Conservation (phyloP, 2,329 filamentous ascomycete genomes). For the Fusarium continuum region DNA sequence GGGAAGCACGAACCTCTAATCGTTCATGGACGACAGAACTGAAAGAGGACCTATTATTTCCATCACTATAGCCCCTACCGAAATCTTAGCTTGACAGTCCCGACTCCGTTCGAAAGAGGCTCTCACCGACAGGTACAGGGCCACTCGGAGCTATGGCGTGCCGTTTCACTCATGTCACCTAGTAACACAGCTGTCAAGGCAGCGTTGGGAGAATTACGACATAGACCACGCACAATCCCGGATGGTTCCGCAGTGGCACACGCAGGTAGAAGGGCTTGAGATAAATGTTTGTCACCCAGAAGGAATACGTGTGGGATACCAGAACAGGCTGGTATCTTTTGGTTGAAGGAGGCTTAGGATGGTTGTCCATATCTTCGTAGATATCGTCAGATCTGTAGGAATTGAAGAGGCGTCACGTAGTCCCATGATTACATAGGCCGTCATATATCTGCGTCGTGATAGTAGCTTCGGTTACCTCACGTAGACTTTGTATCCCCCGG, state of each 20-base stretch:
- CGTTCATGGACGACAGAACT: background rate
- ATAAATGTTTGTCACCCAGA: constrained; percentile 38
- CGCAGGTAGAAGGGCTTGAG: constrained; percentile 25
- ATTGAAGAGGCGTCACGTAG: background rate
- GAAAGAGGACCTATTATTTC: background rate
- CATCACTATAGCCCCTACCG: background rate
- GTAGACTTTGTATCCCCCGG: background rate
- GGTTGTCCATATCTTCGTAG: background rate
- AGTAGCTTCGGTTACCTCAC: background rate
- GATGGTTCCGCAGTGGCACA: constrained; percentile 29
- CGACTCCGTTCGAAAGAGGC: background rate
- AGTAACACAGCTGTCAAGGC: constrained; percentile 29
- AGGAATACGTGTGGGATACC: constrained; percentile 27
- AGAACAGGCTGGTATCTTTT: constrained; percentile 2
- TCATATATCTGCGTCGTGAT: background rate
- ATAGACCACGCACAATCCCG: constrained; percentile 25
- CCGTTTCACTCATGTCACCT: constrained; percentile 7
- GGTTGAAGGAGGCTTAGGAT: background rate
- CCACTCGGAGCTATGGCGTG: background rate
- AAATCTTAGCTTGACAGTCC: background rate
- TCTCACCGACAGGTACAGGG: background rate
- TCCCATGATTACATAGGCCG: background rate
- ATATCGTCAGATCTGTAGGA: background rate
- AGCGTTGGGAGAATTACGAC: constrained; percentile 30
- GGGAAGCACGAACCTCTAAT: background rate